Evolutionary conservation across 192 early-diverging fungal genomes (phyloP), one percentile per base, ranked within the genome.

Genomic region (Backusella psychrophila): DNA sequence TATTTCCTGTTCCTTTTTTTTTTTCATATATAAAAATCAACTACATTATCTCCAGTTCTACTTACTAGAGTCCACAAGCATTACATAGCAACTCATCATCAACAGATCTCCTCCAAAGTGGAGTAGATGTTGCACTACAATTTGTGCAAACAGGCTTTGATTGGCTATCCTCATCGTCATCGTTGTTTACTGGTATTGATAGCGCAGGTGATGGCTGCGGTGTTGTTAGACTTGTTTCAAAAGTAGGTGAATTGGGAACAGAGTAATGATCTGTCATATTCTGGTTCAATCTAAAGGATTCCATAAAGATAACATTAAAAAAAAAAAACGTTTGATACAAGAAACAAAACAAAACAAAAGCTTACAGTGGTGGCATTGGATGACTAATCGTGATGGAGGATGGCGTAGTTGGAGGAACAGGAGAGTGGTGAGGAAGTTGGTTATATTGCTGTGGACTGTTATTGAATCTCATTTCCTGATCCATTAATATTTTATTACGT

Each of bases 11-110:
- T 9, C 12, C n/a, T 9, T 33, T 19, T 68, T 19, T 35, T 33
- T 19, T 19, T n/a, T n/a, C n/a, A n/a, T n/a, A n/a, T n/a, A n/a
- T n/a, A n/a, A 31, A 31, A 31, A 31, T 2, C 31, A 31, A 31
- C 31, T 31, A 31, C 31, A 31, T 17, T 36, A 21, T 14, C 26
- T 65, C 9, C 26, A 72, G 33, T 35, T 41, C 38, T 69, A 74
- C 78, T 79, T 88, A 95, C 86, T 96, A 99, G 14, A 99, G 86
- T 4, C 97, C 97, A 80, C 98, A 99, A 3, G 98, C 98, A 78
- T 99, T 99, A 85, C 98, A 99, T 29, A 99, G 85, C 11, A 94
- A 83, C 70, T 94, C 90, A 56, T 96, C 97, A 66, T 93, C 87
- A 23, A 86, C 85, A 31, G 94, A 91, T 17, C 96, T 87, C 34